phyloP scores from a whole-genome alignment of 148 eudicot genomes.

The Euryodendron excelsum region DNA sequence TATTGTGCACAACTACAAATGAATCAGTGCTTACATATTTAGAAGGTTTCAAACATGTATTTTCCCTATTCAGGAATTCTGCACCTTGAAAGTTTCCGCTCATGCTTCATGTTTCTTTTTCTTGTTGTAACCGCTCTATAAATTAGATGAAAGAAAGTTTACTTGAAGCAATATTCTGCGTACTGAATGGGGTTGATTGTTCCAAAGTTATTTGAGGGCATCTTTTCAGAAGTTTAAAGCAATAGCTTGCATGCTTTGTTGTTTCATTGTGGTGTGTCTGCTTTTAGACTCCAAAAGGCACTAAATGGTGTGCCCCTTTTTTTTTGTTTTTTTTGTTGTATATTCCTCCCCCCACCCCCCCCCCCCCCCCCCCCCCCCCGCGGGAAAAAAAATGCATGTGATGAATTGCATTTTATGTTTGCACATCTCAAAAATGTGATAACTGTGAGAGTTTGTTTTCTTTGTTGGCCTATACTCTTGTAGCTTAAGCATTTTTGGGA shows the following conservation, averaged over 20 bases:
- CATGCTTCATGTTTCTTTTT: background rate
- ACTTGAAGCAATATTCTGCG: background rate
- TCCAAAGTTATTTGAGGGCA: too few relatives aligned
- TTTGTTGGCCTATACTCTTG: background rate
- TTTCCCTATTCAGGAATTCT: background rate
- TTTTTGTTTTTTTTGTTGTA: too few relatives aligned
- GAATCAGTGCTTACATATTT: background rate
- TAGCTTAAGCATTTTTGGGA: background rate
- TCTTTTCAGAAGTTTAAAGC: too few relatives aligned
- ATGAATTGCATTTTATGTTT: background rate
- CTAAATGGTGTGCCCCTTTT: too few relatives aligned
- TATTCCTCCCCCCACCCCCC: too few relatives aligned
- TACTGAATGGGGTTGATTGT: background rate
- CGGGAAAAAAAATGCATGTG: too few relatives aligned
- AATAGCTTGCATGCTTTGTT: too few relatives aligned
- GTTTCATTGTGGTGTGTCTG: too few relatives aligned
- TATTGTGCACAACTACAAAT: background rate
- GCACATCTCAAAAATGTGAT: background rate
- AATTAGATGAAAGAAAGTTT: background rate
- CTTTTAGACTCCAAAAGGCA: too few relatives aligned
- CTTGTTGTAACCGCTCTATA: background rate
- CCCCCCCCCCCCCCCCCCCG: too few relatives aligned
- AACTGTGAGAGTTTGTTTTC: background rate
- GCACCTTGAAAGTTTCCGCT: background rate
- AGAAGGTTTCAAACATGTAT: background rate